Percentiles rank a stretch among this genome's conserved stretches.
These are phyloP conservation scores for Neopestalotiopsis clavispora DNA, from an alignment of 2,329 filamentous ascomycete species.

Conservation along the genomic window DNA sequence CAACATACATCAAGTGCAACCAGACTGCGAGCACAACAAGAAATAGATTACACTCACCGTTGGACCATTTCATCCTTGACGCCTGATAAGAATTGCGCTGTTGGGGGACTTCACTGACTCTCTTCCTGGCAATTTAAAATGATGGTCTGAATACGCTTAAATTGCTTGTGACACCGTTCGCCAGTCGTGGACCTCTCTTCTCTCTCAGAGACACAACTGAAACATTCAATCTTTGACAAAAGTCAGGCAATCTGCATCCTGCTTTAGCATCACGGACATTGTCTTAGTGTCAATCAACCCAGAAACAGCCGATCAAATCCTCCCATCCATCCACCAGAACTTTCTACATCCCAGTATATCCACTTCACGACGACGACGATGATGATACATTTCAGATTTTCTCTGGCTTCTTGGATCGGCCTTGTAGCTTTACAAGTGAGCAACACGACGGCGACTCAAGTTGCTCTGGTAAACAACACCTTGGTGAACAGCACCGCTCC, in stretches of 20 bases:
- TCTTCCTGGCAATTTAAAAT: background rate
- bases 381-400: background rate
- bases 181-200: background rate
- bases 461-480: background rate
- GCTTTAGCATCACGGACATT: background rate
- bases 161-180: background rate
- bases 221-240: background rate
- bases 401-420: background rate
- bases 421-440: background rate
- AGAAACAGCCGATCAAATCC: background rate
- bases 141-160: background rate
- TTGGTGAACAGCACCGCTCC: background rate
- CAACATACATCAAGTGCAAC: background rate
- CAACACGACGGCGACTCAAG: background rate
- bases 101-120: background rate
- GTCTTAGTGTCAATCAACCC: background rate
- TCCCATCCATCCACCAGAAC: background rate
- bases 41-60: background rate
- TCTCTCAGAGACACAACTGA: background rate
- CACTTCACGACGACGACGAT: background rate
- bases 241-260: background rate
- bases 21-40: background rate
- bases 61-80: too few species aligned
- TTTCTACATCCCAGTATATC: background rate
- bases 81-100: background rate